phyloP scores from a whole-genome alignment of 352 stramenopile genomes.

The Globisporangium uncinulatum region DNA sequence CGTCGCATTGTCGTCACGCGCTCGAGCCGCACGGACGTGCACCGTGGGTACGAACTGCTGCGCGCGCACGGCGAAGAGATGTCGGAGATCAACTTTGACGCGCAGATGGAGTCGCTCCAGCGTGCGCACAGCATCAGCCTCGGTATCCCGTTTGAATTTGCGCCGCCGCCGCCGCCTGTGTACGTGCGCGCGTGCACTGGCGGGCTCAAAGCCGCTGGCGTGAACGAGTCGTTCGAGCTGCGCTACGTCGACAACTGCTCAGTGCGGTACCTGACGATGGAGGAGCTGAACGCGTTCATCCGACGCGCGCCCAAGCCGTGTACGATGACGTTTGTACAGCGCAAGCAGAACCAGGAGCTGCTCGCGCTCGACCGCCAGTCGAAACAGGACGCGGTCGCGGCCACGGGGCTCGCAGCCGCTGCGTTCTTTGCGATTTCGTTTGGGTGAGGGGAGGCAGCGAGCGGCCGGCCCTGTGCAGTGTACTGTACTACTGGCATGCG shows the following conservation, averaged over 20 bases:
- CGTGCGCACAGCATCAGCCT: conserved; percentile 35
- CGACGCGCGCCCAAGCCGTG: conserved; percentile 50
- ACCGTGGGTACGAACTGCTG: conserved; percentile 50
- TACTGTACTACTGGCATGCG: no score
- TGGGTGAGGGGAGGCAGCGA: not conserved
- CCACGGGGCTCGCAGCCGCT: conserved; percentile 19
- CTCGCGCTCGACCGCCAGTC: conserved; percentile 20
- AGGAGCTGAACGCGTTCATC: conserved; percentile 59
- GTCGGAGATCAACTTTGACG: conserved; percentile 46
- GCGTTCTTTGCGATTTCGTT: conserved; percentile 15
- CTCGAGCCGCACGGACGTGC: conserved; percentile 46
- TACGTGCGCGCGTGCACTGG: conserved; percentile 45
- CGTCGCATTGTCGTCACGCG: conserved; percentile 61
- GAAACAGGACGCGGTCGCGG: conserved; percentile 17
- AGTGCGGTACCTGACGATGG: conserved; percentile 59
- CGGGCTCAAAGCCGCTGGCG: conserved; percentile 36
- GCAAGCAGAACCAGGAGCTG: conserved; percentile 42
- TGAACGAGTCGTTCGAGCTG: conserved; percentile 60
- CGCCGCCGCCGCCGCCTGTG: conserved; percentile 40
- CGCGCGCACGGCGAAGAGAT: conserved; percentile 34
- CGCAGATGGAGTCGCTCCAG: conserved; percentile 47
- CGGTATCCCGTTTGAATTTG: conserved; percentile 57
- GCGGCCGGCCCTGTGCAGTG: no score
- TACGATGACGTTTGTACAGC: conserved; percentile 54
- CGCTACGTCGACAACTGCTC: conserved; percentile 43